These are phyloP conservation scores for Hypholoma fasciculare DNA, from an alignment of 768 basidiomycete species.

Conservation along the genomic window DNA sequence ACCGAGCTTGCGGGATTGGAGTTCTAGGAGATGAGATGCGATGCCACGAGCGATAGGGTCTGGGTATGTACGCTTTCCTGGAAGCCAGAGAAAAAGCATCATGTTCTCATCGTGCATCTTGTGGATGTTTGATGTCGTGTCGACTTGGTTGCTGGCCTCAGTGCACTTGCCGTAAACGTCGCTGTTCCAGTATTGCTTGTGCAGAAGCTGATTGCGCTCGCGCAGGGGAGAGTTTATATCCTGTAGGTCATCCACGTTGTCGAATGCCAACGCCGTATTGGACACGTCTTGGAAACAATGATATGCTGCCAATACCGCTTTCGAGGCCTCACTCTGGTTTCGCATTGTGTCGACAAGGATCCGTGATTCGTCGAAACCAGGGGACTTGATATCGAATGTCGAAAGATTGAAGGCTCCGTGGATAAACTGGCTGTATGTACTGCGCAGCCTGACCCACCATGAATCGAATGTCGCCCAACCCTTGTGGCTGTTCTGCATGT, in stretches of 20 bases:
- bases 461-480: conserved; percentile 1
- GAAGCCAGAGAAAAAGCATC: conserved; percentile 8
- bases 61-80: not conserved
- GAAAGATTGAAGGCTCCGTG: not conserved
- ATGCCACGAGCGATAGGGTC: conserved; percentile 3
- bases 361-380: conserved; percentile 1
- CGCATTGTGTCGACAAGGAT: not conserved
- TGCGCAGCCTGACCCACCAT: conserved; percentile 1
- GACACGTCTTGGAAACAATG: conserved; percentile 7
- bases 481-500: not conserved
- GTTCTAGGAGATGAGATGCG: conserved; percentile 1
- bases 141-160: conserved; percentile 2
- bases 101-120: conserved; percentile 8
- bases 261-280: not conserved
- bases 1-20: not conserved
- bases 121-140: not conserved
- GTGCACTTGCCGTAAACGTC: not conserved
- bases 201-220: conserved; percentile 1
- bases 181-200: conserved; percentile 1
- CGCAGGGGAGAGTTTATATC: not conserved
- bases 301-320: conserved; percentile 3
- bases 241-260: not conserved
- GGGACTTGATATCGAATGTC: not conserved
- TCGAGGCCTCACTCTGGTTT: conserved; percentile 3
- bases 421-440: conserved; percentile 1